Evolutionary conservation across 192 early-diverging fungal genomes (phyloP), one percentile per base, ranked within the genome.

Genomic region (Gonapodya sp.): DNA sequence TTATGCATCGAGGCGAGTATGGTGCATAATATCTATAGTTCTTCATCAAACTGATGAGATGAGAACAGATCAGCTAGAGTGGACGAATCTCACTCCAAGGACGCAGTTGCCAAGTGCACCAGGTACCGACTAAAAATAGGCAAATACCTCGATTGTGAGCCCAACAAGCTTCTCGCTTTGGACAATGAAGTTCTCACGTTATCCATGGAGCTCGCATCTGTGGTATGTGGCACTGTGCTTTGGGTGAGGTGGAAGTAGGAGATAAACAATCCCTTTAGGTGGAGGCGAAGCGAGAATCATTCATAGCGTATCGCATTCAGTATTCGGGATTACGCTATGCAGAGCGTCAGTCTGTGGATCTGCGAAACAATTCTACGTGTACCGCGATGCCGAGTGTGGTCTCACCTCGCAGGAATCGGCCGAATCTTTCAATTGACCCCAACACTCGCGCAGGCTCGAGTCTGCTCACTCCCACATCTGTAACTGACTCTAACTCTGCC

Each of bases 1-100:
- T 79, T 36, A 46, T 18, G 82, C 83, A 16, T 36, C 81, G 0
- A 81, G 82, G 35, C 18, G 81, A 46, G 46, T 78, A 18, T 33
- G 32, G 24, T 24, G 46, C 8, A 64, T 64, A n/a, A n/a, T n/a
- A n/a, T n/a, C n/a, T n/a, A n/a, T n/a, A n/a, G n/a, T n/a, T n/a
- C n/a, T n/a, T n/a, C n/a, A n/a, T n/a, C n/a, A n/a, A n/a, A n/a
- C n/a, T n/a, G n/a, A n/a, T n/a, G n/a, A n/a, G n/a, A n/a, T n/a
- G n/a, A n/a, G n/a, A 24, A 64, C 46, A 64, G 46, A 64, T 8
- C 46, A 64, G 46, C 46, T 16, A 64, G 46, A 64, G 46, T 64
- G 8, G 46, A 64, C 46, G 46, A 64, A 64, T 64, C 46, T 24
- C 46, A 8, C 24, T 16, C 8, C 8, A 64, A 24, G 24, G 46